Evolutionary conservation across 108 stramenopile genomes (phyloP), one percentile per base, ranked within the genome.

Genomic region (Bacterosira constricta): DNA sequence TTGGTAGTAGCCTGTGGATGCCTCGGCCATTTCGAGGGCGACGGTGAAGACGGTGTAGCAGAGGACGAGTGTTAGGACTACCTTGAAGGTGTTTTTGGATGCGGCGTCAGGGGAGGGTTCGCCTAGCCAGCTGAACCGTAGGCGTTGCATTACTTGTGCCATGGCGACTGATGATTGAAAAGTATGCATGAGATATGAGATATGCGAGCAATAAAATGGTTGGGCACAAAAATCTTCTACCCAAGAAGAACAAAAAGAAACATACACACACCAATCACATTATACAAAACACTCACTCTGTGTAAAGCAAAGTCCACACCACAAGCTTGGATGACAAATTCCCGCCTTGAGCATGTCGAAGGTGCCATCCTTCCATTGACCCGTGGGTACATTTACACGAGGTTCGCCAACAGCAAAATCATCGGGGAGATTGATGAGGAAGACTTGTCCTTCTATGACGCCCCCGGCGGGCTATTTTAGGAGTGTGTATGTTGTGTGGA

Each of bases 111-210:
- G 61, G 10, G 80, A 87, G 20, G 79, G 75, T 51, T 85, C 71
- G 12, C 94, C 94, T 37, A 95, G 63, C 90, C 90, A 95, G 46
- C 84, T 91, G 50, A 95, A 52, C 13, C 86, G 70, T 84, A 95
- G 69, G 30, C 94, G 82, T n/a, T 76, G 87, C 87, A 95, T 90
- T 21, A 92, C 63, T 76, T 95, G 94, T 15, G 63, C 90, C 89
- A 91, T 88, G 32, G 80, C 75, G 55, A 92, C 67, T 83, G 41
- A 4, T 18, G 61, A 39, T 57, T 32, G n/a, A n/a, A 27, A 36
- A 17, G 56, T 25, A 32, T 15, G 45, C 32, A 36, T 42, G 57
- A 42, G 25, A 62, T 29, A 39, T n/a, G n/a, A n/a, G n/a, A 38
- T 42, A 27, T 51, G 44, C 26, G 31, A 17, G 45, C 62, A 51